Conservation (phyloP, 2,329 filamentous ascomycete genomes). For the Nemania abortiva region DNA sequence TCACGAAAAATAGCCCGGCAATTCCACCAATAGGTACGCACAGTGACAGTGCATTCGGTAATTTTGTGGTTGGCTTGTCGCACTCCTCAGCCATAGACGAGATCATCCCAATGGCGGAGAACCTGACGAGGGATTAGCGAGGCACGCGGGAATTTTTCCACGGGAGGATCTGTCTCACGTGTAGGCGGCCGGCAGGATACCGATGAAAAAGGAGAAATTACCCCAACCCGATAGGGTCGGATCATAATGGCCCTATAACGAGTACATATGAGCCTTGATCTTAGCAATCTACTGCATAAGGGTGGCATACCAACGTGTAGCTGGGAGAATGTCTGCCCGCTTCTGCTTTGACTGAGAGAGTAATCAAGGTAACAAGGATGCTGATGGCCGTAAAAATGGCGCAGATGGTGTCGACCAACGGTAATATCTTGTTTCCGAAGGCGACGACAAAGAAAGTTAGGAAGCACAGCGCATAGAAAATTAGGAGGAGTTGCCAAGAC, state of each 20-base stretch:
- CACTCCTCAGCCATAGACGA: slow-evolving; percentile 73
- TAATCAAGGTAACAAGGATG: slow-evolving; percentile 69
- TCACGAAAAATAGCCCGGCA: slow-evolving; percentile 65
- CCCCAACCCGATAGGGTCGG: slow-evolving; percentile 68
- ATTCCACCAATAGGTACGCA: slow-evolving; percentile 66
- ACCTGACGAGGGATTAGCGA: slow-evolving; percentile 49
- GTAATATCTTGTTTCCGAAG: slow-evolving; percentile 68
- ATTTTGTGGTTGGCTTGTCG: slow-evolving; percentile 62
- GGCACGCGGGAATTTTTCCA: neutral
- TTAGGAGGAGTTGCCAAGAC: slow-evolving; percentile 69
- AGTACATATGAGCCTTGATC: neutral
- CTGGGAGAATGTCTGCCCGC: slow-evolving; percentile 64
- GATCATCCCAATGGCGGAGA: slow-evolving; percentile 72
- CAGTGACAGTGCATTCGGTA: slow-evolving; percentile 65
- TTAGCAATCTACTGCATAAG: neutral
- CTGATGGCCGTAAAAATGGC: slow-evolving; percentile 66
- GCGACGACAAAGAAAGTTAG: slow-evolving; percentile 67
- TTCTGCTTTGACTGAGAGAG: slow-evolving; percentile 65
- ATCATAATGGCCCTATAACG: slow-evolving; percentile 64
- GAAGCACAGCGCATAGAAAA: slow-evolving; percentile 71
- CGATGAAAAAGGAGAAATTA: slow-evolving; percentile 72
- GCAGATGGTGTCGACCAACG: slow-evolving; percentile 69
- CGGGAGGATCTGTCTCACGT: slow-evolving; percentile 49
- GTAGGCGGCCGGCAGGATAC: slow-evolving; percentile 69
- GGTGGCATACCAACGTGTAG: slow-evolving; percentile 58